Percentiles rank a stretch among this genome's conserved stretches.
phyloP scores from a whole-genome alignment of 1,139 yeast genomes.

The Cylindricascospora bacillispora region DNA sequence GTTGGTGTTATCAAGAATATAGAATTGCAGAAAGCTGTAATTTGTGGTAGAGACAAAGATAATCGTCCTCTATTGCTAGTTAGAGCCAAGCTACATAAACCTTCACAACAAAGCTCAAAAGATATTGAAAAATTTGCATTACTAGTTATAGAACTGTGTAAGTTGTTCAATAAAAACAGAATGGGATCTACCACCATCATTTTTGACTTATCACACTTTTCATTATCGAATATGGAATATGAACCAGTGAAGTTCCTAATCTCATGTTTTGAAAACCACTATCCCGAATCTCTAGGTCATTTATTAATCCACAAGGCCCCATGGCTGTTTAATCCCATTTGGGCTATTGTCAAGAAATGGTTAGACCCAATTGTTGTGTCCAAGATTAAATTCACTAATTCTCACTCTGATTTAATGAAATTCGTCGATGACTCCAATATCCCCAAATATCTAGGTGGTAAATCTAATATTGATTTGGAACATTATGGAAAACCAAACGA shows the following conservation, averaged over 20 bases:
- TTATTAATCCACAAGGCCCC: slow-evolving; percentile 76
- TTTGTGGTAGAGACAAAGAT: slow-evolving; percentile 49
- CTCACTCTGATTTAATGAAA: slow-evolving; percentile 42
- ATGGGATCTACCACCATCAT: slow-evolving; percentile 58
- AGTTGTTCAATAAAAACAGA: slow-evolving; percentile 49
- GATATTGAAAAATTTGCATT: slow-evolving; percentile 57
- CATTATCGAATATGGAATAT: slow-evolving; percentile 71
- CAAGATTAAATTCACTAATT: slow-evolving; percentile 60
- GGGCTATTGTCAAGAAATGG: slow-evolving; percentile 77
- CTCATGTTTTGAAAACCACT: slow-evolving; percentile 67
- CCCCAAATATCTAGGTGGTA: slow-evolving; percentile 56
- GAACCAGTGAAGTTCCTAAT: slow-evolving; percentile 66
- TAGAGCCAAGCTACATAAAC: slow-evolving; percentile 56
- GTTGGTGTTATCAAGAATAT: slow-evolving; percentile 26
- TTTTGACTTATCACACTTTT: slow-evolving; percentile 62
- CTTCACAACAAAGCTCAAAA: slow-evolving; percentile 51
- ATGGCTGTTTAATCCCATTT: slow-evolving; percentile 73
- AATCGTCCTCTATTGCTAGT: slow-evolving; percentile 60
- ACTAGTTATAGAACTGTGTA: slow-evolving; percentile 52
- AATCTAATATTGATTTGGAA: slow-evolving; percentile 33
- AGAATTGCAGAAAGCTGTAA: slow-evolving; percentile 44
- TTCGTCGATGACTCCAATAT: slow-evolving; percentile 40
- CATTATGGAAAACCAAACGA: slow-evolving; percentile 30
- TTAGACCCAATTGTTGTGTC: slow-evolving; percentile 77
- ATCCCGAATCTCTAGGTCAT: slow-evolving; percentile 71